phyloP scores from a whole-genome alignment of 169 alveolate genomes.

The Cyclospora cayetanensis region DNA sequence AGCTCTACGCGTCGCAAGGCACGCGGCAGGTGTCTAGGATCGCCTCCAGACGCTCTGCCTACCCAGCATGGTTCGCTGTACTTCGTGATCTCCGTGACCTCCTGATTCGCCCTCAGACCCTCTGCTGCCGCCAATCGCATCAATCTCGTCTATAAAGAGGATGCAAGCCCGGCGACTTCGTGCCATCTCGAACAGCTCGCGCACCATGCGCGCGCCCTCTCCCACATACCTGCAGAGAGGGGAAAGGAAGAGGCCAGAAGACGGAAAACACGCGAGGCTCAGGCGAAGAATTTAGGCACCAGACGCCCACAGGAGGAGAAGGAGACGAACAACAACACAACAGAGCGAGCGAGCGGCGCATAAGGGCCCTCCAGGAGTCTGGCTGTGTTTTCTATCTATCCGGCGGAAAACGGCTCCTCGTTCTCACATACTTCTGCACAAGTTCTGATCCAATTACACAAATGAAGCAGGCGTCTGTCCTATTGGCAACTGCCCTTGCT shows the following conservation, averaged over 20 bases:
- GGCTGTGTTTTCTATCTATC: not conserved
- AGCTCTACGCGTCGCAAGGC: no score
- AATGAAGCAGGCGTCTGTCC: conserved; percentile 98
- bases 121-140: conserved; percentile 96
- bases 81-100: conserved; percentile 98
- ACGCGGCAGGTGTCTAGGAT: not conserved
- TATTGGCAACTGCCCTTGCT: conserved; percentile 99
- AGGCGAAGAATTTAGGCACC: not conserved
- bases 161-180: conserved; percentile 97
- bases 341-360: not conserved
- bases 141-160: conserved; percentile 99
- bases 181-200: conserved; percentile 98
- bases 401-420: not conserved
- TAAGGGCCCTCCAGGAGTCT: not conserved
- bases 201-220: conserved; percentile 99
- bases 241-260: not conserved
- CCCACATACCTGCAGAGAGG: conserved; percentile 93
- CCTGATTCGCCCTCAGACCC: conserved; percentile 83
- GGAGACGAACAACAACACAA: not conserved
- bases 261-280: not conserved
- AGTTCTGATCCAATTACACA: conserved; percentile 99
- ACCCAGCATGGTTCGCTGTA: conserved; percentile 96
- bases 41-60: not conserved
- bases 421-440: conserved; percentile 92
- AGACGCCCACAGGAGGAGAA: not conserved